Conservation (phyloP, 2,329 filamentous ascomycete species). For the Ophiostoma tasmaniense region DNA sequence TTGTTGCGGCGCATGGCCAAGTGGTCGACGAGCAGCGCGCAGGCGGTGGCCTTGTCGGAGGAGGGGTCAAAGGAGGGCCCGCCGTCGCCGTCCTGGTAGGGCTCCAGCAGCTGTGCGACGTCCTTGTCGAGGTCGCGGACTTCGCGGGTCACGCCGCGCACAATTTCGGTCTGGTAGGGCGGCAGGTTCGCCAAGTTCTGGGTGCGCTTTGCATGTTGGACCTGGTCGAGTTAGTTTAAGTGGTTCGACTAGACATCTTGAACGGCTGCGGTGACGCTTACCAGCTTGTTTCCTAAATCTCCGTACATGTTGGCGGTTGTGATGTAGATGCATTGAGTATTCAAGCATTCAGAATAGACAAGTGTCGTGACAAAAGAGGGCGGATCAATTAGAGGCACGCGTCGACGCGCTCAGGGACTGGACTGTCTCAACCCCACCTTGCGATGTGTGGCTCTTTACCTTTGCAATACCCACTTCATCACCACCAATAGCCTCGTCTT, state of each 20-base stretch:
- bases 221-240: too few species aligned
- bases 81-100: constrained; percentile 53
- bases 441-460: background rate
- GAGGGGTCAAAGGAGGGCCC: constrained; percentile 68
- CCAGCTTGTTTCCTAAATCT: constrained; percentile 77
- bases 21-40: constrained; percentile 85
- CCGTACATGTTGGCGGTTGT: constrained; percentile 61
- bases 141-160: constrained; percentile 80
- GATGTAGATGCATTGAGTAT: background rate
- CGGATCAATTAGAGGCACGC: background rate
- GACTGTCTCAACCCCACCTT: constrained; percentile 7
- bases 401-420: constrained; percentile 7
- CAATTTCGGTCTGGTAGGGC: constrained; percentile 84
- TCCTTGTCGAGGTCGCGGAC: constrained; percentile 89
- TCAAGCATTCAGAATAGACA: too few species aligned
- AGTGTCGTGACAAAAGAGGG: background rate
- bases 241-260: too few species aligned
- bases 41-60: constrained; percentile 73
- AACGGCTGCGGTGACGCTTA: too few species aligned
- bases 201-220: constrained; percentile 91
- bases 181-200: constrained; percentile 80
- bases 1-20: constrained; percentile 94
- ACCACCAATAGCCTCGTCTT: background rate
- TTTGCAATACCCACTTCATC: background rate
- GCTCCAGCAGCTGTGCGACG: constrained; percentile 67